Evolutionary conservation across 2,329 filamentous ascomycete species (phyloP), one percentile per base, ranked within the genome.

Genomic region (Cladosporium sphaerospermum): DNA sequence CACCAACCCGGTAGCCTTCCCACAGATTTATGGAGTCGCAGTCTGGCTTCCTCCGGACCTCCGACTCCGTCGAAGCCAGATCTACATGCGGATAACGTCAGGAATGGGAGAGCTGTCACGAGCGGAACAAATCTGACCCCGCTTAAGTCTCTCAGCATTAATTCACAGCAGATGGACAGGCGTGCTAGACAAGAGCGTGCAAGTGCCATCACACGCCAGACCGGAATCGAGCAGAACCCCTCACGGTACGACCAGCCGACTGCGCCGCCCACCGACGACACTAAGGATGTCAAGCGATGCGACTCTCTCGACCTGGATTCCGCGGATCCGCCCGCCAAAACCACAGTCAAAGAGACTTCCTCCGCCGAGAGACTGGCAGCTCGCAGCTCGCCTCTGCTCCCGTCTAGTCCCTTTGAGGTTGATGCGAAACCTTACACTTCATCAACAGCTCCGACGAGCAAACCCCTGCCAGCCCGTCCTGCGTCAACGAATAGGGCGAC

Each of bases 71-170:
- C 39, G 18, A 53, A 56, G 32, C 31, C 45, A 2, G 57, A 58
- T 13, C 45, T 52, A 19, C 36, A 16, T 2, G 36, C 6, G 32
- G 33, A 50, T 54, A 31, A 32, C 52, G 23, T 57, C 54, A 28
- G 57, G 56, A 31, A 56, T 42, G 56, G 55, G 19, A 61, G 61
- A 18, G 45, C 58, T 18, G 60, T 63, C 13, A 62, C 60, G 8
- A 60, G 58, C 34, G 61, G 59, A n/a, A 62, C 59, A 4, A 54
- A 54, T 9, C 53, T 56, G n/a, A 63, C 61, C 1, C 61, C 64
- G 10, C 56, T 67, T 5, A 59, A 62, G 42, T 57, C 62, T 16
- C 58, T 66, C 28, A 63, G 56, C 46, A 58, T 63, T 45, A 67
- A 67, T 46, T 61, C 56, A 6, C 51, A 64, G 9, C 56, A 59